phyloP scores from a whole-genome alignment of 2,329 filamentous ascomycete genomes.

The Fusarium multiceps region DNA sequence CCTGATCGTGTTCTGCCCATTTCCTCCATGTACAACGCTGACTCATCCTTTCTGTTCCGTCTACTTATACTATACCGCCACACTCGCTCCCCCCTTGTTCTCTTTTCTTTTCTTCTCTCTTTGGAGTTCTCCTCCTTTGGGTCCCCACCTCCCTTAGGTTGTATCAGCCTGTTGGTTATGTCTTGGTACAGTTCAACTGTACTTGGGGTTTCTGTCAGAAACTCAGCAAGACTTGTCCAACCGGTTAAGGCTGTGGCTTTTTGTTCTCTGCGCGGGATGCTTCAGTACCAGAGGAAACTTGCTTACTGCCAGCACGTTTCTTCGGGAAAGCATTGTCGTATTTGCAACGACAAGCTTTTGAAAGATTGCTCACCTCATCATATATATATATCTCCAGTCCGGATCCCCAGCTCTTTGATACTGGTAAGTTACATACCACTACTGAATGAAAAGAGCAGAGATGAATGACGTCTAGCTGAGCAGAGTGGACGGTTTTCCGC shows the following conservation, averaged over 20 bases:
- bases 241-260: not conserved
- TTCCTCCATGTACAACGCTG: not conserved
- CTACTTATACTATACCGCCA: not conserved
- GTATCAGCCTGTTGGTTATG: not conserved
- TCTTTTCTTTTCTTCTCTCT: not conserved
- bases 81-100: not conserved
- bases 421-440: not conserved
- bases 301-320: too few relatives aligned
- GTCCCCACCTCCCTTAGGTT: not conserved
- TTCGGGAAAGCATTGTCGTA: too few relatives aligned
- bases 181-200: not conserved
- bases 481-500: not conserved
- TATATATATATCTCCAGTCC: not conserved
- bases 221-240: not conserved
- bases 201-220: not conserved
- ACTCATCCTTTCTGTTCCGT: not conserved
- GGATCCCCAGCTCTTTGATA: not conserved
- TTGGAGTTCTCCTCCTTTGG: not conserved
- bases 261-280: not conserved
- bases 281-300: too few relatives aligned
- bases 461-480: not conserved
- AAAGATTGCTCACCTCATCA: too few relatives aligned
- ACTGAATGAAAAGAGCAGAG: not conserved
- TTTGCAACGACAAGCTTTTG: too few relatives aligned
- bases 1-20: not conserved